These are phyloP conservation scores for Cymbopogon flexuosus DNA, from an alignment of 202 grass and related monocot genomes.

Conservation along the genomic window DNA sequence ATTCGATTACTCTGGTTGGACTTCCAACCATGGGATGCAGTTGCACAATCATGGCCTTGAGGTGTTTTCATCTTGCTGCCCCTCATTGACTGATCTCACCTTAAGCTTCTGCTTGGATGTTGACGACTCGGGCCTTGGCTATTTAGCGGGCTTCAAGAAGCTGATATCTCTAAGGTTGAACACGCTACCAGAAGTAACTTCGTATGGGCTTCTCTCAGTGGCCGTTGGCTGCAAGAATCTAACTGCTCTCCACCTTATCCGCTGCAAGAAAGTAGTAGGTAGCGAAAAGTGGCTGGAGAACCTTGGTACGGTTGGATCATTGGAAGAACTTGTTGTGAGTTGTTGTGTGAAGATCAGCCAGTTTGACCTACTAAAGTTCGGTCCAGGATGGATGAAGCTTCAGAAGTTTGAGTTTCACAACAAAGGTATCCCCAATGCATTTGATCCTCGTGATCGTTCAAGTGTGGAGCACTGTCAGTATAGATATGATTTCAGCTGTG, in stretches of 20 bases:
- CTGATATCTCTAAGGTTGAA: slow-evolving; percentile 47
- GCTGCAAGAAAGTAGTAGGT: slow-evolving; percentile 36
- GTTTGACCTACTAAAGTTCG: slow-evolving; percentile 52
- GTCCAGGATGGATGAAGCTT: slow-evolving; percentile 48
- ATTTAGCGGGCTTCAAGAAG: slow-evolving; percentile 37
- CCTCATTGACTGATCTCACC: slow-evolving; percentile 37
- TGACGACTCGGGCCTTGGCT: slow-evolving; percentile 33
- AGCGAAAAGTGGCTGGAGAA: slow-evolving; percentile 53
- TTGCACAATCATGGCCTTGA: slow-evolving; percentile 46
- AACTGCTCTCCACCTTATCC: slow-evolving; percentile 44
- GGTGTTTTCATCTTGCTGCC: slow-evolving; percentile 40
- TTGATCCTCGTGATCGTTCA: slow-evolving; percentile 3
- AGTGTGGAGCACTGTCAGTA: neutral
- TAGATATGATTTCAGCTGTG: slow-evolving; percentile 25
- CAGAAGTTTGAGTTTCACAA: slow-evolving; percentile 49
- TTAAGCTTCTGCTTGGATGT: slow-evolving; percentile 52
- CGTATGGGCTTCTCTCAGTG: slow-evolving; percentile 42
- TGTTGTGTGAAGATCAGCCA: slow-evolving; percentile 44
- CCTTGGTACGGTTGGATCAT: slow-evolving; percentile 42
- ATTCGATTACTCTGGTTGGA: slow-evolving; percentile 48
- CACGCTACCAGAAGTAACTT: slow-evolving; percentile 27
- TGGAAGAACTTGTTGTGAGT: slow-evolving; percentile 52
- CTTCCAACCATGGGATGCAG: slow-evolving; percentile 21
- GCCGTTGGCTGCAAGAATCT: slow-evolving; percentile 49
- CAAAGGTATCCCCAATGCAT: slow-evolving; percentile 4